Conservation (phyloP, 805 yeast genomes). For the Kuraishia molischiana region DNA sequence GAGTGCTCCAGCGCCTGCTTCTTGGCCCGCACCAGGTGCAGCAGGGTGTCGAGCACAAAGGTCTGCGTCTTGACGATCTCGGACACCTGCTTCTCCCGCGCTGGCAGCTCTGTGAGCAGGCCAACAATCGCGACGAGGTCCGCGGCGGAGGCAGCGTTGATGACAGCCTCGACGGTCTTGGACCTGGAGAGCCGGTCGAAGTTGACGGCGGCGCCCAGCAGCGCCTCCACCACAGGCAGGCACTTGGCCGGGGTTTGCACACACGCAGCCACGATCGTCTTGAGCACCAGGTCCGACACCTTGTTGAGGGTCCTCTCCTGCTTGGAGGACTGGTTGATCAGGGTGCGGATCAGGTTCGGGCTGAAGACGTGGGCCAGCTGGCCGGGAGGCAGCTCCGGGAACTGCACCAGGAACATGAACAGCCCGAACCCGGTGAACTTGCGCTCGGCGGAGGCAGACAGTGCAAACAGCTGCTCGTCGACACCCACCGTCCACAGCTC, state of each 20-base stretch:
- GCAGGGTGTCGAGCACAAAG: conserved; percentile 16
- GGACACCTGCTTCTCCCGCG: conserved; percentile 1
- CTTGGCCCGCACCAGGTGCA: conserved; percentile 19
- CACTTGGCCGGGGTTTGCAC: conserved; percentile 25
- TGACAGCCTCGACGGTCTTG: conserved; percentile 44
- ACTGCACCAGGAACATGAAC: conserved; percentile 37
- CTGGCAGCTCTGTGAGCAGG: conserved; percentile 11
- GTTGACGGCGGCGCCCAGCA: conserved; percentile 35
- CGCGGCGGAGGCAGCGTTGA: conserved; percentile 15
- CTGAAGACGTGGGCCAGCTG: conserved; percentile 31
- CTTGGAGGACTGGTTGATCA: conserved; percentile 70
- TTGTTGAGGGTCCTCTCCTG: conserved; percentile 56
- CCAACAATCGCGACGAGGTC: conserved; percentile 5
- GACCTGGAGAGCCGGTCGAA: conserved; percentile 75
- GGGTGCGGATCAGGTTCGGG: conserved; percentile 57
- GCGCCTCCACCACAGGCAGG: conserved; percentile 12
- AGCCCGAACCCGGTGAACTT: conserved; percentile 82
- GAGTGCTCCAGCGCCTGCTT: conserved; percentile 5
- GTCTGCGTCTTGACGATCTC: conserved; percentile 10
- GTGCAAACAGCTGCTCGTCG: conserved; percentile 73
- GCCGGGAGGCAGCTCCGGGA: conserved; percentile 8
- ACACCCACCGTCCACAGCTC: conserved; percentile 77
- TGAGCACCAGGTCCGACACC: conserved; percentile 45
- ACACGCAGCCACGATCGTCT: conserved; percentile 28
- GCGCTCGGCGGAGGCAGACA: conserved; percentile 73